Evolutionary conservation across 345 rosid genomes (phyloP), one percentile per base, ranked within the genome.

Genomic region (Chamaenerion angustifolium): DNA sequence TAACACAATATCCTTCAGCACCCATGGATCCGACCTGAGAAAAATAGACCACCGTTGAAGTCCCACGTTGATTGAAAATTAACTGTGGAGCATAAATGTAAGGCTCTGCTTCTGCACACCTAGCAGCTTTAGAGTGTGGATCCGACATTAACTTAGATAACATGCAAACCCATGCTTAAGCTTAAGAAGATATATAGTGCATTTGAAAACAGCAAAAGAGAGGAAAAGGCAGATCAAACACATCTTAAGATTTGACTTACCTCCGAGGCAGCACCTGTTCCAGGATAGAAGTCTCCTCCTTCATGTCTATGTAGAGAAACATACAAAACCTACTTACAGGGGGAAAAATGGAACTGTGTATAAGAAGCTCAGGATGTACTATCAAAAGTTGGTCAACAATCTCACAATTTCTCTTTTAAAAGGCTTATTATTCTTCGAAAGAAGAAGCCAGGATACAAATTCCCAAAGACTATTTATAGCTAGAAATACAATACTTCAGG

Each of bases 1-100:
- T 87, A 45, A 87, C 95, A 42, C 98, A 92, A 58, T 72, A 82
- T 42, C 98, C 98, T 73, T 87, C 96, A 49, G 88, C 98, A 46
- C 93, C 98, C 12, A 71, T 68, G 41, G 62, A 64, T 64, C 98
- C 98, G 66, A 84, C 78, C 98, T 92, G 48, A 64, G 65, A 21
- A 59, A 58, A 49, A 51, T 41, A 56, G 48, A 57, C 14, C 47
- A 40, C 4, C 40, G 54, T 55, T 58, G 23, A 64, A 16, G 63
- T 12, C 40, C 48, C 12, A 37, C 8, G 7, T 6, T 54, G 16
- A 13, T 11, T 15, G 16, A 17, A 16, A 54, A 18, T 46, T 14
- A 11, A 12, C 48, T 40, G 55, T 17, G 25, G 52, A 13, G 27
- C 37, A 19, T 19, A 55, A 50, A 31, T 31, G 37, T 31, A 7